Base-by-base conservation (phyloP, 2,329 filamentous ascomycete genomes). In the Trichoderma semiorbis region DNA sequence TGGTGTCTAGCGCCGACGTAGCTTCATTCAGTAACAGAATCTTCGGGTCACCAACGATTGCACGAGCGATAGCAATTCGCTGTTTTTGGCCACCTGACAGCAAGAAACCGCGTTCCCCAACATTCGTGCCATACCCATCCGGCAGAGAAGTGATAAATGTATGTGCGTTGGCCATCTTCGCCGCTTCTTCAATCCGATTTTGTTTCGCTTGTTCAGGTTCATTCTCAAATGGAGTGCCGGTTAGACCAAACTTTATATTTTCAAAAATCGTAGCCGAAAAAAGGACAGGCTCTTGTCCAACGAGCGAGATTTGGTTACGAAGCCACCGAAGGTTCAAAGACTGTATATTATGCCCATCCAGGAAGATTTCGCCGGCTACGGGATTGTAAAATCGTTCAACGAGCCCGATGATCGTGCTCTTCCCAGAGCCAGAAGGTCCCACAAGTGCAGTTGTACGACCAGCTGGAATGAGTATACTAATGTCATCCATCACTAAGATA, bases 11-110 rank as follows among this genome's bases (percentile, higher is more conserved):
- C 10, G 89, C 88, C 61, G 86, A 89, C 0, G 90, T 92, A 1
- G 90, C 90, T 78, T 92, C 90, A 74, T 92, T 90, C 1, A 92
- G 81, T 18, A 92, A 86, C 2, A 92, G 82, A 28, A 92, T 88
- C 1, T 83, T 82, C 0, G 90, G 89, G 57, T 88, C 81, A 24
- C 87, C 86, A 32, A 92, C 82, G 66, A 92, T 89, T 57, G 87
- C 88, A 30, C 90, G 84, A 3, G 90, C 90, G 71, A 92, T 92
- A 0, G 89, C 87, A 14, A 92, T 83, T 18, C 90, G 84, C 75
- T 92, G 90, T 47, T 89, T 85, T 76, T 92, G 90, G 2, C 90
- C 90, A 28, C 90, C 90, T n/a, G 78, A 77, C 0, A 78, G 70
- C 0, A 74, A 69, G 1, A 72, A 72, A 1, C 76, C 77, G 8